Evolutionary conservation across 495 filamentous ascomycete genomes (phyloP), one percentile per base, ranked within the genome.

Genomic region (Aspergillus funiculosus): DNA sequence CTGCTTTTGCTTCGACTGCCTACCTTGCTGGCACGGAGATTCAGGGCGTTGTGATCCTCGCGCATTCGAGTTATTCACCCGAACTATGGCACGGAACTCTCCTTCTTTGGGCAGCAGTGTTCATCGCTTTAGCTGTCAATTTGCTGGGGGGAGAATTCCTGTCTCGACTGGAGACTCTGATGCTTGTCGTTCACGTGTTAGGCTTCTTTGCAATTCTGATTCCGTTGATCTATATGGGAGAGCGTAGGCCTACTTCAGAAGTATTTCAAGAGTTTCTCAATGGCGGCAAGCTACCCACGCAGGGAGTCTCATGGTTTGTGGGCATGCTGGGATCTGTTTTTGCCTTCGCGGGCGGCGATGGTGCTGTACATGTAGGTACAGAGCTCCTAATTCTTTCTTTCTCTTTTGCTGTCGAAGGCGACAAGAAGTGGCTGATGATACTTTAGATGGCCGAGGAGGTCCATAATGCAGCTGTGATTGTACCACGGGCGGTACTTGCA

Each of bases 361-460:
- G 61, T 18, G 62, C 64, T 4, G 63, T 72, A 2, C 70, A 73
- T 48, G 68, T 73, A 48, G 20, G 66, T 58, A 26, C 22, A 27
- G 2, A 2, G 11, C 6, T 15, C 22, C 10, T 15, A 5, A 10
- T n/a, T n/a, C n/a, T n/a, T n/a, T n/a, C n/a, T n/a, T n/a, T n/a
- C n/a, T n/a, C n/a, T n/a, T n/a, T n/a, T n/a, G n/a, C n/a, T n/a
- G n/a, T n/a, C n/a, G n/a, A n/a, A n/a, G n/a, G n/a, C n/a, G n/a
- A n/a, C n/a, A n/a, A n/a, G n/a, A n/a, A n/a, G n/a, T n/a, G n/a
- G n/a, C n/a, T n/a, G n/a, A n/a, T n/a, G n/a, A n/a, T n/a, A n/a
- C n/a, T 31, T 9, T 24, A 77, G 64, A 78, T 78, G 74, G 62
- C 75, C 11, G 76, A 80, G 46, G 77, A 80, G 48, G 68, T 77